Base-by-base conservation (phyloP, 176 grass and related monocot genomes). In the Dendrocalamus sinicus region DNA sequence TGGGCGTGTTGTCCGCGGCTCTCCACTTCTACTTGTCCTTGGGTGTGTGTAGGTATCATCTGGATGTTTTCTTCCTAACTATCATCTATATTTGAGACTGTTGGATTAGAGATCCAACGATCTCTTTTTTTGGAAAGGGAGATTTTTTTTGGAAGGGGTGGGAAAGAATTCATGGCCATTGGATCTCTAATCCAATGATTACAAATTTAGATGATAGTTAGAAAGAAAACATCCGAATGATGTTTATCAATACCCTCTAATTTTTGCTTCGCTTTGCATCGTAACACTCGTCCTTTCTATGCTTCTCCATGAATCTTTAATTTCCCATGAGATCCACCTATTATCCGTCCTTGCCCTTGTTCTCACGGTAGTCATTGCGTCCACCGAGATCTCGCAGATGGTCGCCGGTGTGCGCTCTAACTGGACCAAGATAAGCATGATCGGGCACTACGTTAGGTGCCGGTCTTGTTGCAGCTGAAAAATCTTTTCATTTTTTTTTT, bases 21-120 rank as follows among this genome's bases (percentile, higher is more conserved):
- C 58, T 78, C 58, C 40, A 78, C n/a, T 78, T 78, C 46, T 73
- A 30, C 40, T 6, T 64, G 15, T 78, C 76, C 50, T n/a, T n/a
- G n/a, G n/a, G n/a, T n/a, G n/a, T n/a, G n/a, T n/a, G n/a, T n/a
- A n/a, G n/a, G n/a, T n/a, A n/a, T n/a, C n/a, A n/a, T n/a, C n/a
- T n/a, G n/a, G n/a, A n/a, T n/a, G n/a, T n/a, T n/a, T n/a, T n/a
- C n/a, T n/a, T n/a, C n/a, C n/a, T n/a, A n/a, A n/a, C n/a, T n/a
- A n/a, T n/a, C n/a, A n/a, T n/a, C n/a, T n/a, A n/a, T n/a, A n/a
- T n/a, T n/a, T n/a, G n/a, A n/a, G n/a, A n/a, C n/a, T n/a, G n/a
- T n/a, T n/a, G n/a, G n/a, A n/a, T n/a, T n/a, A n/a, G n/a, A n/a
- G n/a, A n/a, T n/a, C n/a, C n/a, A n/a, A n/a, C n/a, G n/a, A n/a